These are phyloP conservation scores for Antitrichia curtipendula DNA, from an alignment of 225 moss, liverwort and hornwort species.

Conservation along the genomic window DNA sequence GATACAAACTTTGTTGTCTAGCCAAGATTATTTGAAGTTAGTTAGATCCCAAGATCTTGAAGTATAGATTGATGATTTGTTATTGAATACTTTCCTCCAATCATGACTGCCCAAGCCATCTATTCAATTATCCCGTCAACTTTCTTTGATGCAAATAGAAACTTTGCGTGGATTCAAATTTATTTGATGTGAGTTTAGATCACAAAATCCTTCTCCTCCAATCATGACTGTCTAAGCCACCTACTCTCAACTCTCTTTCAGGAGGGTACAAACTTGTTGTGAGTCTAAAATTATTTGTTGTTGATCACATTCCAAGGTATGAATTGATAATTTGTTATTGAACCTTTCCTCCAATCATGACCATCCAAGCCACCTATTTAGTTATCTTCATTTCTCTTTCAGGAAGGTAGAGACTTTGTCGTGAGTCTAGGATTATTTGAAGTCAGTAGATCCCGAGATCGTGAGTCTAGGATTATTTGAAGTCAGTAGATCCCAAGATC, in stretches of 20 bases:
- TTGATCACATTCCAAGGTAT: too few relatives aligned
- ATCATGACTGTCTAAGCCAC: too few relatives aligned
- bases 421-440: not conserved
- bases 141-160: not conserved
- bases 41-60: rapidly evolving
- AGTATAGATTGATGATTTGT: not conserved
- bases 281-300: too few relatives aligned
- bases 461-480: too few relatives aligned
- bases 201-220: too few relatives aligned
- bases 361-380: not conserved
- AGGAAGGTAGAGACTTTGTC: not conserved
- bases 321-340: too few relatives aligned
- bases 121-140: not conserved
- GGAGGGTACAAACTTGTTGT: too few relatives aligned
- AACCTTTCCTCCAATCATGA: too few relatives aligned
- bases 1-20: not conserved
- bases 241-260: too few relatives aligned
- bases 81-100: not conserved
- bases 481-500: too few relatives aligned
- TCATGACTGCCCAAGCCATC: not conserved
- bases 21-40: not conserved
- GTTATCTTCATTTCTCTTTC: not conserved
- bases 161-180: not conserved
- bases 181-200: too few relatives aligned
- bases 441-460: too few relatives aligned